Conservation (phyloP, 2,329 filamentous ascomycete genomes). For the Didymella pinodella region DNA sequence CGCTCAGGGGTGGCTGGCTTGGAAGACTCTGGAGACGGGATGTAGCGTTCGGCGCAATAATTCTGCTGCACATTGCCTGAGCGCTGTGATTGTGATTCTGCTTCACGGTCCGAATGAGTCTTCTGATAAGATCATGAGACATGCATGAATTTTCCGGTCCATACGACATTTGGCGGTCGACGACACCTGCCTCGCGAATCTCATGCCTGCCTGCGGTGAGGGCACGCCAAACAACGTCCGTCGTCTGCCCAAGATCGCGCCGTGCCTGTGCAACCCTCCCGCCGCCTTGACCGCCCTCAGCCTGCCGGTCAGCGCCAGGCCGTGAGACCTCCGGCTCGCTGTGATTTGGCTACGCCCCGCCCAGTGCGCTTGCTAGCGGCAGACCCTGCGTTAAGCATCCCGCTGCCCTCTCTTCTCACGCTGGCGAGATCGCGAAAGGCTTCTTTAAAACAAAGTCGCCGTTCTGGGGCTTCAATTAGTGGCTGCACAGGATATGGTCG, state of each 20-base stretch:
- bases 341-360: conserved; percentile 12
- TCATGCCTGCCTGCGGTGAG: conserved; percentile 1
- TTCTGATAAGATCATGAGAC: not conserved
- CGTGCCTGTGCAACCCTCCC: not conserved
- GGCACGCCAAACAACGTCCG: conserved; percentile 1
- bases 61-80: not conserved
- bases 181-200: conserved; percentile 1
- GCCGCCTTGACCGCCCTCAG: conserved; percentile 1
- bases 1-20: conserved; percentile 3
- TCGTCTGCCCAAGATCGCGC: not conserved
- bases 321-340: not conserved
- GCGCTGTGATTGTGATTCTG: not conserved
- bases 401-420: conserved; percentile 9
- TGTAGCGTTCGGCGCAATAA: not conserved
- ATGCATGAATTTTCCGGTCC: not conserved
- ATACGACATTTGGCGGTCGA: not conserved
- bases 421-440: conserved; percentile 13
- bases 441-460: conserved; percentile 2
- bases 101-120: not conserved
- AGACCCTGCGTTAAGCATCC: conserved; percentile 19
- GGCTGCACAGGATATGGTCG: conserved; percentile 12
- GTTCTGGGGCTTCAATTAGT: conserved; percentile 12
- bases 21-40: not conserved
- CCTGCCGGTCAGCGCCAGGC: not conserved
- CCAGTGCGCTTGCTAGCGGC: conserved; percentile 7